Percentiles rank a stretch among this genome's conserved stretches.
phyloP scores from a whole-genome alignment of 2,329 filamentous ascomycete species.

The Aureobasidium pullulans region DNA sequence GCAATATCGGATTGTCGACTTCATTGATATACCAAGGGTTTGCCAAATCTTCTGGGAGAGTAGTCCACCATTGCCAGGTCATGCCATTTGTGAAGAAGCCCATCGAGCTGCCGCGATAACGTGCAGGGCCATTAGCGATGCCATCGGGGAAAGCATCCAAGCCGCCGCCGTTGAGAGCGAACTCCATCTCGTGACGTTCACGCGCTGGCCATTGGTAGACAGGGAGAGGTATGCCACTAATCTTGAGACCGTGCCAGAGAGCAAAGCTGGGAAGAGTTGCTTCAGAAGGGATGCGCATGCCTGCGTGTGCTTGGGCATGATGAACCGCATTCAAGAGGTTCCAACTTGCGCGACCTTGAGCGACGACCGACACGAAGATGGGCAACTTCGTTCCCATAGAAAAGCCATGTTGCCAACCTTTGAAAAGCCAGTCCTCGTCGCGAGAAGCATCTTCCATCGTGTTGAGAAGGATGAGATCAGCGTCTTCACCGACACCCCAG shows the following conservation, averaged over 20 bases:
- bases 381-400: conserved; percentile 21
- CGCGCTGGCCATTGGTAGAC: conserved; percentile 25
- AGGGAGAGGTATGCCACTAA: conserved; percentile 32
- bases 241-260: conserved; percentile 34
- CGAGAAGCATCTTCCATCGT: conserved; percentile 14
- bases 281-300: conserved; percentile 29
- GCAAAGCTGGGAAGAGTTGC: conserved; percentile 32
- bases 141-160: conserved; percentile 16
- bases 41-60: conserved; percentile 27
- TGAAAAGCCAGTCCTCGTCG: conserved; percentile 28
- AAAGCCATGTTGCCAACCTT: conserved; percentile 28
- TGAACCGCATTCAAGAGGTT: conserved; percentile 28
- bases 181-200: conserved; percentile 19
- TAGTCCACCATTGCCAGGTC: conserved; percentile 28
- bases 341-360: conserved; percentile 29
- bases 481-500: conserved; percentile 83
- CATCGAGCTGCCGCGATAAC: conserved; percentile 25
- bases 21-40: conserved; percentile 28
- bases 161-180: conserved; percentile 27
- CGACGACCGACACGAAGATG: conserved; percentile 32
- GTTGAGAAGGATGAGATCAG: conserved; percentile 52
- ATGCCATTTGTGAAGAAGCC: conserved; percentile 18
- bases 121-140: conserved; percentile 15
- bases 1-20: conserved; percentile 17
- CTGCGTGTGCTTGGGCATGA: conserved; percentile 26